Evolutionary conservation across 805 yeast species (phyloP), one percentile per base, ranked within the genome.

Genomic region (Pichia cabralensis): DNA sequence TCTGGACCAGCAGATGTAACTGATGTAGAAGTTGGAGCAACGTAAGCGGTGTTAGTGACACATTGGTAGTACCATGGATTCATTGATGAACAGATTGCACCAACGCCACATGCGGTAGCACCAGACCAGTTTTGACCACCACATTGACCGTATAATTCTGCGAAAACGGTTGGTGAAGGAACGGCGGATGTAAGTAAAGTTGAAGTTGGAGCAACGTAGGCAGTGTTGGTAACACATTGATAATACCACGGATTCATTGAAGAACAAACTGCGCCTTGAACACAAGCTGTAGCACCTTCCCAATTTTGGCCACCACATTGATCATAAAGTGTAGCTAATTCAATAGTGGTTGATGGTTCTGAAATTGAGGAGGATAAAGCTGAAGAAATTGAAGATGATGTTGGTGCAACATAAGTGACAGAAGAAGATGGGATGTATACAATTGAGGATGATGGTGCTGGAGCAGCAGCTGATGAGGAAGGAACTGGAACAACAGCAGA

Each of bases 61-160:
- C 57, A 53, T 34, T 50, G 56, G 39, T 40, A 46, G 38, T 50
- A 52, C 43, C 31, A 50, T 21, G 43, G 42, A 33, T 49, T 48
- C 31, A 43, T 41, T 3, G 48, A 38, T 27, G 32, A 32, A 38
- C 56, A 53, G 17, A 36, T 37, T 25, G 26, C 45, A 29, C 47
- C 53, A 7, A 30, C 26, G 5, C 30, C 42, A 45, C 58, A 51
- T 9, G 31, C 35, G 6, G 48, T 43, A 16, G 42, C 38, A 13
- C 51, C 53, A 8, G 31, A 15, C 27, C 35, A 50, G 26, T 35
- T 34, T 8, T 14, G 13, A 33, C 53, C 54, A 30, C 53, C 54
- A 43, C 54, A 50, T 38, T 48, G 55, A n/a, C 39, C 39, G 27
- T 45, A 48, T 20, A 41, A 21, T 5, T 24, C 11, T 17, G 37